Conservation (phyloP, 805 yeast species). For the Candida golubevii region DNA sequence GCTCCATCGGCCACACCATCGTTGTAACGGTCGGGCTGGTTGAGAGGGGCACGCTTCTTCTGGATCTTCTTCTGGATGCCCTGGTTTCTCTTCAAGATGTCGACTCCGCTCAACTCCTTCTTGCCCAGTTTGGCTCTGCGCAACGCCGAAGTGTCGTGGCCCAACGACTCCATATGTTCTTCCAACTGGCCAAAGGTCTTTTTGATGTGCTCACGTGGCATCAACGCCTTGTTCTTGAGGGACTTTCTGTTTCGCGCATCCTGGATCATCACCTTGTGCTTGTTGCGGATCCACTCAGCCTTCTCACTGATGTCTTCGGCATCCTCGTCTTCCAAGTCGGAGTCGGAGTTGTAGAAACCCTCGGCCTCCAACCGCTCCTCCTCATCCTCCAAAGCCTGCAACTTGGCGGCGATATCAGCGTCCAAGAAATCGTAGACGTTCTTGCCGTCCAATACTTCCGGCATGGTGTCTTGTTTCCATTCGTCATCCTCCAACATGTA, state of each 20-base stretch:
- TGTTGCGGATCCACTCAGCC: conserved; percentile 93
- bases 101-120: conserved; percentile 63
- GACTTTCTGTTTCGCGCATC: conserved; percentile 86
- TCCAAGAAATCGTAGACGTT: conserved; percentile 97
- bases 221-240: conserved; percentile 76
- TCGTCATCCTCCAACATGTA: conserved; percentile 91
- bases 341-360: conserved; percentile 93
- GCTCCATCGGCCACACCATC: conserved; percentile 86
- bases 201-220: conserved; percentile 86
- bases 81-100: conserved; percentile 61
- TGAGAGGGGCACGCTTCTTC: conserved; percentile 44
- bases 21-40: conserved; percentile 74
- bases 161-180: conserved; percentile 81
- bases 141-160: conserved; percentile 76
- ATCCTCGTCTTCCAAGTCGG: conserved; percentile 52
- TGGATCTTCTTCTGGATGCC: conserved; percentile 38
- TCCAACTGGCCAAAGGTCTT: conserved; percentile 78
- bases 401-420: conserved; percentile 88
- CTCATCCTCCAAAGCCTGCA: conserved; percentile 94
- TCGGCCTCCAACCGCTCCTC: conserved; percentile 90
- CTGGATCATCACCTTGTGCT: conserved; percentile 88
- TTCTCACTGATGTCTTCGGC: conserved; percentile 61
- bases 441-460: conserved; percentile 92
- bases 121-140: conserved; percentile 31
- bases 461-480: conserved; percentile 97